phyloP scores from a whole-genome alignment of 2,329 filamentous ascomycete genomes.

The Gnomoniopsis smithogilvyi region DNA sequence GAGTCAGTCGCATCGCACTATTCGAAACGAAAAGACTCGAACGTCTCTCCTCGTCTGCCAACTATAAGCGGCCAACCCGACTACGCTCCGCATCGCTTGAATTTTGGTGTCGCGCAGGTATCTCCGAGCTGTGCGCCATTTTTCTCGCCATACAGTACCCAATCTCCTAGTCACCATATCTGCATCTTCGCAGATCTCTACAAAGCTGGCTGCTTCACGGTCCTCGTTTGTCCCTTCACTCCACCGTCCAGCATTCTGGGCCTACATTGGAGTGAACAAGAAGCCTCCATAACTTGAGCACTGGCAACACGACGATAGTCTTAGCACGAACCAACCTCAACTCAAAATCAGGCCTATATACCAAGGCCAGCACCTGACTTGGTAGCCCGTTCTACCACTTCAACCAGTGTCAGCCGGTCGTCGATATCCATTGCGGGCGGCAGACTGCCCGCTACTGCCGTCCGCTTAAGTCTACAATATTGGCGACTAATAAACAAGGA shows the following conservation, averaged over 20 bases:
- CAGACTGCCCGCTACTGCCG: constrained; percentile 31
- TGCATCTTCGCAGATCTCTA: constrained; percentile 19
- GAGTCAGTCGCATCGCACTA: no score
- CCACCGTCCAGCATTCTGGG: constrained; percentile 88
- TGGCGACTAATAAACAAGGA: constrained; percentile 11
- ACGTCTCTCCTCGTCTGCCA: neutral
- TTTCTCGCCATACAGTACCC: neutral
- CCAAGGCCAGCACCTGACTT: neutral
- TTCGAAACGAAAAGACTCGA: no score
- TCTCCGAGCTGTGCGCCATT: neutral
- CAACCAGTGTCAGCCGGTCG: constrained; percentile 1
- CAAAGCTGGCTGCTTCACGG: constrained; percentile 49
- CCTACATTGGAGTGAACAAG: constrained; percentile 94
- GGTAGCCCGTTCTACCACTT: neutral
- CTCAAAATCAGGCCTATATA: neutral
- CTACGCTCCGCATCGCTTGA: neutral
- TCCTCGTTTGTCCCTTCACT: constrained; percentile 82
- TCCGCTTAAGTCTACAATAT: constrained; percentile 25
- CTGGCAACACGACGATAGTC: constrained; percentile 11
- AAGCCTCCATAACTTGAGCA: constrained; percentile 87
- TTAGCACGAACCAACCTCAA: neutral
- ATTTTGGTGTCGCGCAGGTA: neutral
- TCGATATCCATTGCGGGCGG: constrained; percentile 26
- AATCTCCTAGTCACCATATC: neutral
- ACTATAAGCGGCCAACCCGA: neutral